Percentiles rank a stretch among this genome's conserved stretches.
These are phyloP conservation scores for Hansenula lynferdii DNA, from an alignment of 1,139 yeast species.

Conservation along the genomic window DNA sequence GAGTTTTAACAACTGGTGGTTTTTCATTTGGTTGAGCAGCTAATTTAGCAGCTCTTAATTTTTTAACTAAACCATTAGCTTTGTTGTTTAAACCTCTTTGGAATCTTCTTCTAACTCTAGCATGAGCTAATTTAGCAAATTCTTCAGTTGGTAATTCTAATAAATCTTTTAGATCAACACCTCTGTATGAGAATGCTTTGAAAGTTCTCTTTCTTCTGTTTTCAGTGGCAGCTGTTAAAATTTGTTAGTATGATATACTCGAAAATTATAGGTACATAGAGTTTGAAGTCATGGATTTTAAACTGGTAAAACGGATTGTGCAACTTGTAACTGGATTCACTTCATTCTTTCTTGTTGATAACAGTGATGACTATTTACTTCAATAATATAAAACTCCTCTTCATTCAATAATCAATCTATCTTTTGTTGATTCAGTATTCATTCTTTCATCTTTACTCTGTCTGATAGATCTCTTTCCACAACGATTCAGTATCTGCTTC, in stretches of 20 bases:
- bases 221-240: conserved; percentile 11
- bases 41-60: conserved; percentile 96
- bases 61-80: conserved; percentile 96
- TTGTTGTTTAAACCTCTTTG: conserved; percentile 95
- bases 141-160: conserved; percentile 95
- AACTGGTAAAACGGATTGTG: too few species aligned
- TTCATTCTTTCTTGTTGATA: too few species aligned
- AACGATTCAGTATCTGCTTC: too few species aligned
- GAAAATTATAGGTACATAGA: too few species aligned
- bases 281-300: too few species aligned
- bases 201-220: conserved; percentile 84
- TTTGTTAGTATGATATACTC: conserved; percentile 13
- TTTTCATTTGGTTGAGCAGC: conserved; percentile 92
- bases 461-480: too few species aligned
- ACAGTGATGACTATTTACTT: too few species aligned
- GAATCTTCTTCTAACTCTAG: conserved; percentile 99
- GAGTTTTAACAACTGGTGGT: conserved; percentile 98
- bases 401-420: too few species aligned
- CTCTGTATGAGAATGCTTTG: conserved; percentile 98
- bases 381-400: too few species aligned
- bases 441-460: too few species aligned
- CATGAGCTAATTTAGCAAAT: conserved; percentile 93
- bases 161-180: conserved; percentile 95
- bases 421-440: too few species aligned
- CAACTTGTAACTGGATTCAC: too few species aligned